Percentiles rank a stretch among this genome's conserved stretches.
Evolutionary conservation across 768 basidiomycete genomes (phyloP).

Genomic region (Auricularia heimuer): DNA sequence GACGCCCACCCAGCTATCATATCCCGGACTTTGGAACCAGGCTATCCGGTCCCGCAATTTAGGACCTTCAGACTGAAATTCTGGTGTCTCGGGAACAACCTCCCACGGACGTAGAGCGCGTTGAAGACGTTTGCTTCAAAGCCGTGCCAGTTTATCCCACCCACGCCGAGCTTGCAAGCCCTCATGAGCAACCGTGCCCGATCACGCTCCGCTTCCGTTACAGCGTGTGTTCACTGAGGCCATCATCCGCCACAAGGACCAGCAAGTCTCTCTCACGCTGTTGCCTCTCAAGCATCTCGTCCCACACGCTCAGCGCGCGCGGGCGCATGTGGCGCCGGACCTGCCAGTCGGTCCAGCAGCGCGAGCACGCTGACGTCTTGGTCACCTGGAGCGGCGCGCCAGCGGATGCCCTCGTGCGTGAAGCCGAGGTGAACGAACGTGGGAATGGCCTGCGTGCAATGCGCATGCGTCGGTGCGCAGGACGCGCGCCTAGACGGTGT

Average conservation of each 20-base stretch:
- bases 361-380: slow-evolving; percentile 47
- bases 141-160: too few species aligned
- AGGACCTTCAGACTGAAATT: too few species aligned
- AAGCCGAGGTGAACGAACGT: slow-evolving; percentile 49
- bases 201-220: too few species aligned
- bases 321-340: slow-evolving; percentile 17
- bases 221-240: too few species aligned
- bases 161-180: too few species aligned
- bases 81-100: too few species aligned
- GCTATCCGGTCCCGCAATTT: too few species aligned
- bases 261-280: slow-evolving; percentile 47
- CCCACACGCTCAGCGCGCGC: slow-evolving; percentile 37
- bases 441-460: slow-evolving; percentile 30
- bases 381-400: slow-evolving; percentile 15
- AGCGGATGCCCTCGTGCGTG: slow-evolving; percentile 51
- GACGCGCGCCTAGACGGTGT: slow-evolving; percentile 45
- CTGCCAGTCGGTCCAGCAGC: slow-evolving; percentile 49
- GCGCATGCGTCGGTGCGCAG: slow-evolving; percentile 27
- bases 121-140: too few species aligned
- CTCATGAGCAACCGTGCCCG: too few species aligned
- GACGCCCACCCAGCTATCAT: too few species aligned
- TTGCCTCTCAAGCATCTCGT: slow-evolving; percentile 51
- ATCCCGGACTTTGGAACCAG: too few species aligned
- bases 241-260: slow-evolving; percentile 12
- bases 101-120: too few species aligned